These are phyloP conservation scores for Pyricularia pennisetigena DNA, from an alignment of 2,329 filamentous ascomycete species.

Conservation along the genomic window DNA sequence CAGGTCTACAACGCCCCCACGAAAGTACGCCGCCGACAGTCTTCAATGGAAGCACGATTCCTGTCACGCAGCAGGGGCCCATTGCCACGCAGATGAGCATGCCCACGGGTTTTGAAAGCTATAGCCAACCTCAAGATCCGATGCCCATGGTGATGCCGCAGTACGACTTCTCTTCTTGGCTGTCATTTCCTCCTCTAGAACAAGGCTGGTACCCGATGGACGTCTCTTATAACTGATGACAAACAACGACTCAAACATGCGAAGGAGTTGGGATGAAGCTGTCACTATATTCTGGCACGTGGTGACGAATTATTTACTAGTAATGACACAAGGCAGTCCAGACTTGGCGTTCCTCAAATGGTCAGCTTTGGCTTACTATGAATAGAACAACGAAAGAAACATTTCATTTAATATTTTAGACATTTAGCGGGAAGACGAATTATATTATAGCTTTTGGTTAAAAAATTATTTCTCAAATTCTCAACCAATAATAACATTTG, in stretches of 20 bases:
- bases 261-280: too few species aligned
- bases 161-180: not conserved
- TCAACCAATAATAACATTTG: too few species aligned
- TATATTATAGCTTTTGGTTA: too few species aligned
- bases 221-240: not conserved
- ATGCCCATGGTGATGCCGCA: not conserved
- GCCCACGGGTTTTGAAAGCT: not conserved
- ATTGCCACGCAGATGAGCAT: not conserved
- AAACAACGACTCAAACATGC: not conserved
- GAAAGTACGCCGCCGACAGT: not conserved
- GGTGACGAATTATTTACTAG: too few species aligned
- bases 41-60: not conserved
- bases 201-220: not conserved
- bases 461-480: too few species aligned
- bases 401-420: too few species aligned
- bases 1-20: not conserved
- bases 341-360: too few species aligned
- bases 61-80: not conserved
- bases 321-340: too few species aligned
- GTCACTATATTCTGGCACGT: too few species aligned
- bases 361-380: too few species aligned
- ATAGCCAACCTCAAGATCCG: not conserved
- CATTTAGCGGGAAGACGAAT: too few species aligned
- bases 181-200: not conserved
- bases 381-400: too few species aligned